Base-by-base conservation (phyloP, 2,329 filamentous ascomycete genomes). In the Beauveria sp. region DNA sequence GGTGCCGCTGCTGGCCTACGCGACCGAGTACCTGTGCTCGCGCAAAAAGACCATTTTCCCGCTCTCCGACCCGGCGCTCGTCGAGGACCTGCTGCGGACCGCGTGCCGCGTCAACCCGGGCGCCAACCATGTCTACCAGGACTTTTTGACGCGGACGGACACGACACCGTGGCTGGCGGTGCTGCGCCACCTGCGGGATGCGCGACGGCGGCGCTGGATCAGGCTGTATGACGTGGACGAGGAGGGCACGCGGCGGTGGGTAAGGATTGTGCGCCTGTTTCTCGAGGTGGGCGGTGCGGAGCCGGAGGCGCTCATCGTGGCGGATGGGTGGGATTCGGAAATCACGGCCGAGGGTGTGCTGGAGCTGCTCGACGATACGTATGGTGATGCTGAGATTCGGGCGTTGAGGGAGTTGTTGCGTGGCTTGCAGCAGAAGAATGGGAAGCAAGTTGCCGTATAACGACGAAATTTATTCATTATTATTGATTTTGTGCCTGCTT, bases 11-110 rank as follows among this genome's bases (percentile, higher is more conserved):
- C 55, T 75, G 1, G 62, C 68, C 0, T 71, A 73, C 40, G 72
- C 72, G 2, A 68, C 67, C 2, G 72, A 75, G 44, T 72, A 71
- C 26, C 65, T 72, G 20, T 73, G 70, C 61, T 72, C 71, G 0
- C 67, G 72, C 10, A 68, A 70, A 47, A 70, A 70, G 50, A 72
- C 71, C 5, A 71, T 75, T 37, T 74, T 68, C 55, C 72, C 72
- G 0, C 65, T 71, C 2, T 74, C 72, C 0, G 66, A 68, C 30
- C 69, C 70, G 3, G 46, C 46, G 0, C 65, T 75, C 3, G 64
- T 75, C 20, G 46, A 52, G 8, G 64, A 64, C 30, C 66, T 73
- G 5, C 63, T 73, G 7, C 34, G n/a, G 1, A 59, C 61, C 46
- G 48, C 63, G 1, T 64, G 66, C 12, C 34, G 54, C 1, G 59